Evolutionary conservation across 192 early-diverging fungal species (phyloP), one percentile per base, ranked within the genome.

Genomic region (Rhizoclosmatium sp.): DNA sequence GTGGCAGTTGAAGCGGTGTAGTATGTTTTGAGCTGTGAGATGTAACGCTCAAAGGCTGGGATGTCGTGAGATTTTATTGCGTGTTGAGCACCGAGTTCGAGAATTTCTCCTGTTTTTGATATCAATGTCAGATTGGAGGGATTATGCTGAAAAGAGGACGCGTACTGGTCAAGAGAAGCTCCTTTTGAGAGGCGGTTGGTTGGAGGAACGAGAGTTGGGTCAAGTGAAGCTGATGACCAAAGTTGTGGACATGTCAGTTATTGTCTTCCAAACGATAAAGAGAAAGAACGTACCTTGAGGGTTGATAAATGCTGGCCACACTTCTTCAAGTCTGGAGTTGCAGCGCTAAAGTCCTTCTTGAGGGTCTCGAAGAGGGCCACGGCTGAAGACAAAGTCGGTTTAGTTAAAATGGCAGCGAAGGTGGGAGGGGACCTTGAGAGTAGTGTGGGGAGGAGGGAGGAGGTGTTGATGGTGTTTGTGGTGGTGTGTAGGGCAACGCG

Each of bases 31-130:
- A 98, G 92, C 85, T 99, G 97, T 16, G 93, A 89, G 78, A 97
- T 92, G 78, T 97, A 98, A 78, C 96, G 91, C 83, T 98, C 97
- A 82, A 99, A 99, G n/a, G 93, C 89, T 19, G 93, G 88, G 81
- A 98, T 95, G 69, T 99, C 94, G 78, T 94, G 91, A 12, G 89
- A 89, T 64, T 92, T 92, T 75, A 98, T 91, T 79, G 93, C 94
- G 82, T 91, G 93, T 67, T 94, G 92, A 14, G 96, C 96, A 19
- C 95, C 96, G 69, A 94, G 91, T 85, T 99, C 97, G 47, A 97
- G 85, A 9, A 95, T 86, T 71, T 95, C 93, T 48, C 94, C 94
- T 95, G 65, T 31, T 31, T 31, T 19, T 68, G 21, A 16, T 10
- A 77, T 47, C 3, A 69, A 21, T 21, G 44, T 46, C 4, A 65